Percentiles rank a stretch among this genome's conserved stretches.
Conservation (phyloP, 768 basidiomycete genomes). For the Epithele typhae region DNA sequence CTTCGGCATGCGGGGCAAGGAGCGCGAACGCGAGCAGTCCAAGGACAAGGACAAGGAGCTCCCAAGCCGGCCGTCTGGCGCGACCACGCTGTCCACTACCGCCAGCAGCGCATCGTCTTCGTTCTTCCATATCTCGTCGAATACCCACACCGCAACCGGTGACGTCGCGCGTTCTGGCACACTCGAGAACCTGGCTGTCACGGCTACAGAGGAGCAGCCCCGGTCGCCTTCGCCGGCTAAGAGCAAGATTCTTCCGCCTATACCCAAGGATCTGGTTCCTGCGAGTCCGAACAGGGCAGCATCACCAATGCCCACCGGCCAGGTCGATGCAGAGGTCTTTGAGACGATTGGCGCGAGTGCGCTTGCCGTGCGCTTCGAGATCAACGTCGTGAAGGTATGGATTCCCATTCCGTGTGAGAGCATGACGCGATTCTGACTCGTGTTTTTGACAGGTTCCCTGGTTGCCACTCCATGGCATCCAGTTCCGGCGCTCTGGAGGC, state of each 20-base stretch:
- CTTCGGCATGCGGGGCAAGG: conserved; percentile 61
- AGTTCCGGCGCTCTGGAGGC: conserved; percentile 86
- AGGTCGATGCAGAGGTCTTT: conserved; percentile 63
- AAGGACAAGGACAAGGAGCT: conserved; percentile 41
- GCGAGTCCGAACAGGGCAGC: conserved; percentile 28
- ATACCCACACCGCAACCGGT: conserved; percentile 37
- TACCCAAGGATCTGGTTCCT: conserved; percentile 66
- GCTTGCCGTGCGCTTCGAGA: conserved; percentile 91
- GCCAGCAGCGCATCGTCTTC: conserved; percentile 78
- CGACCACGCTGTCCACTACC: conserved; percentile 53
- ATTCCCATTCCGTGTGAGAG: neutral
- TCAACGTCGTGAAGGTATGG: conserved; percentile 93
- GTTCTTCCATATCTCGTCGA: conserved; percentile 77
- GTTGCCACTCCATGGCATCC: conserved; percentile 91
- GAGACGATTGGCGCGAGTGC: conserved; percentile 73
- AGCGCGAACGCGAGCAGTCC: conserved; percentile 35
- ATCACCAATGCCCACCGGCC: conserved; percentile 59
- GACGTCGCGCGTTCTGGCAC: conserved; percentile 30
- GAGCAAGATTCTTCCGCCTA: conserved; percentile 68
- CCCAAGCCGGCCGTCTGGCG: conserved; percentile 39
- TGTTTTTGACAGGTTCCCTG: conserved; percentile 67
- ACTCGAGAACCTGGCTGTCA: conserved; percentile 12
- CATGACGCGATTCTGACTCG: conserved; percentile 3
- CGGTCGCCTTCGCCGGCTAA: conserved; percentile 50
- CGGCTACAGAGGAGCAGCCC: conserved; percentile 21